phyloP scores from a whole-genome alignment of 106 monocot genomes.

The Dendrobium chrysotoxum region DNA sequence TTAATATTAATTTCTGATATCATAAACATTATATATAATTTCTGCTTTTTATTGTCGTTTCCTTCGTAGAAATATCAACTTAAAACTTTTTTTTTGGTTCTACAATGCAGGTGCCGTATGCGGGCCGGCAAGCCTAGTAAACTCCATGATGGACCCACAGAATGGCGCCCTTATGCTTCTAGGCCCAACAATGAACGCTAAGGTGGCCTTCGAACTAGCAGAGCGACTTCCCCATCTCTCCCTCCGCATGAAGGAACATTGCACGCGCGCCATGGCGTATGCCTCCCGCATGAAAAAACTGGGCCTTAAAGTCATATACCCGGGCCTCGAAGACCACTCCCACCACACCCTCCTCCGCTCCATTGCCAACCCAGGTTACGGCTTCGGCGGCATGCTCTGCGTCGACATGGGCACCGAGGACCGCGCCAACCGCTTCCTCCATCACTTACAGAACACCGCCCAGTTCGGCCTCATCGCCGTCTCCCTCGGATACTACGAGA shows the following conservation, averaged over 20 bases:
- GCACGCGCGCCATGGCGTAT: slow-evolving; percentile 49
- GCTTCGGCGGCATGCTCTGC: slow-evolving; percentile 92
- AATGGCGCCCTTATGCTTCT: slow-evolving; percentile 76
- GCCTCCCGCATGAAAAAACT: slow-evolving; percentile 59
- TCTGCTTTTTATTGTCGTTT: neutral
- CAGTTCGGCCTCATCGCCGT: slow-evolving; percentile 98
- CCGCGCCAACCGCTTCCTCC: slow-evolving; percentile 73
- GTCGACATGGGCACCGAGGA: slow-evolving; percentile 92
- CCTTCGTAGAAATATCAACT: no score
- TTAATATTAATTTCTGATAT: no score
- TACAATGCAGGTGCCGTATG: slow-evolving; percentile 67
- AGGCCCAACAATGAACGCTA: slow-evolving; percentile 94
- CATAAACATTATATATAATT: neutral
- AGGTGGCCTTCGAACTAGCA: slow-evolving; percentile 86
- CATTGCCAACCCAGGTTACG: slow-evolving; percentile 74
- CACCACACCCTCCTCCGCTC: slow-evolving; percentile 61
- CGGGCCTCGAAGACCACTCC: slow-evolving; percentile 75
- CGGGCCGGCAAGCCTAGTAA: slow-evolving; percentile 65
- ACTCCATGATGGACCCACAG: slow-evolving; percentile 94
- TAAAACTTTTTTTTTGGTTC: no score
- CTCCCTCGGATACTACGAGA: slow-evolving; percentile 93
- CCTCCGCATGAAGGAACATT: slow-evolving; percentile 94
- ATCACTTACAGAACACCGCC: slow-evolving; percentile 85
- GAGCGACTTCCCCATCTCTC: slow-evolving; percentile 87
- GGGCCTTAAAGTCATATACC: slow-evolving; percentile 85